phyloP scores from a whole-genome alignment of 306 rosid genomes.

The Casuarina equisetifolia region DNA sequence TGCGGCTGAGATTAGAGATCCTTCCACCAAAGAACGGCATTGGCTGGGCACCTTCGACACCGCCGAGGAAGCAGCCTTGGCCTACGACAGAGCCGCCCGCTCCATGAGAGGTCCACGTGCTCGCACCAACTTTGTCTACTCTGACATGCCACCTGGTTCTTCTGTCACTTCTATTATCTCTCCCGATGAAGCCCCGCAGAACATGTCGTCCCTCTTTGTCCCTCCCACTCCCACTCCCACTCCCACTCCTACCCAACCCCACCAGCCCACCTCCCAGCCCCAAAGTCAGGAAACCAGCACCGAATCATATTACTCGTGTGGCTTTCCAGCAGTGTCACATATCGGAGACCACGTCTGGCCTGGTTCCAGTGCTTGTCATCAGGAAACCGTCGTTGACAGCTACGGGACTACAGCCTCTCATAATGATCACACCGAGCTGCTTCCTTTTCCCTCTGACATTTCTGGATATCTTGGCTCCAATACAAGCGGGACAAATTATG shows the following conservation, averaged over 20 bases:
- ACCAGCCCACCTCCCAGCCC: neutral
- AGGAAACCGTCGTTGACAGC: neutral
- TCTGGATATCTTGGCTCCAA: neutral
- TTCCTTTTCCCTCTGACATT: constrained; percentile 47
- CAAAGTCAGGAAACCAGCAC: neutral
- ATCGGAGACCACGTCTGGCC: constrained; percentile 12
- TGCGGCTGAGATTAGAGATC: constrained; percentile 58
- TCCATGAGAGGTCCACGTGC: constrained; percentile 62
- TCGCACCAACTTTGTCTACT: constrained; percentile 52
- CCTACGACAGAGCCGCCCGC: constrained; percentile 57
- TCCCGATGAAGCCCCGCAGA: constrained; percentile 35
- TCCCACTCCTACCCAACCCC: neutral
- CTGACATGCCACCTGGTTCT: constrained; percentile 46
- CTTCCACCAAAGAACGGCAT: constrained; percentile 55
- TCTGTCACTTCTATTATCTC: constrained; percentile 52
- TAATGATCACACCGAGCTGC: constrained; percentile 36
- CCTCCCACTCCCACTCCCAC: constrained; percentile 15
- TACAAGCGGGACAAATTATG: neutral
- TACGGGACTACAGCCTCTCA: neutral
- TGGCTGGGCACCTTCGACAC: constrained; percentile 63
- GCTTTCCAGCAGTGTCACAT: constrained; percentile 2
- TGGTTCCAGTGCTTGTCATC: constrained; percentile 11
- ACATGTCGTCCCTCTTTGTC: constrained; percentile 15
- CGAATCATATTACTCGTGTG: constrained; percentile 11
- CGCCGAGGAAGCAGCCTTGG: constrained; percentile 59